Evolutionary conservation across 129 eudicot genomes (phyloP).

Genomic region (Pittosporum tobira): DNA sequence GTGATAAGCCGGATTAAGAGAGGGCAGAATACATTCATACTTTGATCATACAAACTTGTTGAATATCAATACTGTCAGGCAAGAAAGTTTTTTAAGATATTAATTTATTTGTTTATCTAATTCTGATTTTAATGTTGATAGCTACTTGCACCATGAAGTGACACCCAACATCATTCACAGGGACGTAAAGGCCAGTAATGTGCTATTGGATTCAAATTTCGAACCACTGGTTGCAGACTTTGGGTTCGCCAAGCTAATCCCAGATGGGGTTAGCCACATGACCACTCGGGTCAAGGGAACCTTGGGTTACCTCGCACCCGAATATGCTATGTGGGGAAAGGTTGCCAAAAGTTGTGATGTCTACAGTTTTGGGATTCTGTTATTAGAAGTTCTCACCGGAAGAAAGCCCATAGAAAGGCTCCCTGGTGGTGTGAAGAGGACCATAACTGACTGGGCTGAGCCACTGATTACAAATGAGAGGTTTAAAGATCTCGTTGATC

Average conservation of each 20-base stretch:
- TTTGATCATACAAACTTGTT: too few relatives aligned
- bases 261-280: slow-evolving; percentile 83
- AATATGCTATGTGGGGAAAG: slow-evolving; percentile 86
- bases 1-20: too few relatives aligned
- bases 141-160: slow-evolving; percentile 85
- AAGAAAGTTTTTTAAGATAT: too few relatives aligned
- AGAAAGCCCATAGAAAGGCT: slow-evolving; percentile 68
- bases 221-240: slow-evolving; percentile 73
- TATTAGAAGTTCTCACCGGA: slow-evolving; percentile 58
- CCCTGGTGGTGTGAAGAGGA: slow-evolving; percentile 55
- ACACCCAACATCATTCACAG: slow-evolving; percentile 78
- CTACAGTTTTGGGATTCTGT: slow-evolving; percentile 64
- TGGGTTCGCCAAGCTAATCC: slow-evolving; percentile 75
- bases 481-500: slow-evolving; percentile 56
- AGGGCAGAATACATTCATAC: too few relatives aligned
- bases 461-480: slow-evolving; percentile 43
- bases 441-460: slow-evolving; percentile 86
- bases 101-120: too few relatives aligned
- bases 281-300: slow-evolving; percentile 81
- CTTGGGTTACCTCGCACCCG: slow-evolving; percentile 68
- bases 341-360: slow-evolving; percentile 77
- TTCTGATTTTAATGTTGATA: slow-evolving; percentile 8
- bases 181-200: slow-evolving; percentile 76
- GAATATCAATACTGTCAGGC: too few relatives aligned
- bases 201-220: slow-evolving; percentile 62